Conservation (phyloP, 2,329 filamentous ascomycete genomes). For the Neodidymelliopsis sp. region DNA sequence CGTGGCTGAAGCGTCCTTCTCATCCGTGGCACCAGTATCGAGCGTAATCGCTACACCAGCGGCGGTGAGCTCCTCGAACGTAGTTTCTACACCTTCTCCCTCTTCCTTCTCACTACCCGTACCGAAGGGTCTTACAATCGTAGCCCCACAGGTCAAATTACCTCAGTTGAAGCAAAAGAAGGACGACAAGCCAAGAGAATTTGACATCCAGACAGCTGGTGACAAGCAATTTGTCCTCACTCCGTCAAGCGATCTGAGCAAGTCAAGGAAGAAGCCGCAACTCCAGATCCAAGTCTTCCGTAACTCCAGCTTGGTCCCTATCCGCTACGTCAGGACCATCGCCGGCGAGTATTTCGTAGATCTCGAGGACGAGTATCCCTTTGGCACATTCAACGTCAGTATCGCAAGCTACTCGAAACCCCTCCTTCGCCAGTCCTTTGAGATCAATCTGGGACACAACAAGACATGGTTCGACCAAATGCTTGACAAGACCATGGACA, state of each 20-base stretch:
- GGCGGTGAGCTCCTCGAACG: conserved; percentile 10
- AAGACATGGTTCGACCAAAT: conserved; percentile 38
- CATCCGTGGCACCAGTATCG: conserved; percentile 5
- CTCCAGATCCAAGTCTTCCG: conserved; percentile 60
- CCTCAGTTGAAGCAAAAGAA: conserved; percentile 21
- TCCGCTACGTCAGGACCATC: conserved; percentile 58
- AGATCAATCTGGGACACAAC: conserved; percentile 43
- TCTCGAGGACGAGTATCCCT: conserved; percentile 58
- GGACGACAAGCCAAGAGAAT: conserved; percentile 49
- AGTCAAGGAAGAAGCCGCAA: conserved; percentile 53
- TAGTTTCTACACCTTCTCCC: not conserved
- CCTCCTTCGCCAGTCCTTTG: conserved; percentile 43
- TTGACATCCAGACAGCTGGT: conserved; percentile 62
- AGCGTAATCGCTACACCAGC: not conserved
- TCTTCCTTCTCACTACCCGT: conserved; percentile 10
- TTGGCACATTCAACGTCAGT: conserved; percentile 58
- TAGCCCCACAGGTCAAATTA: conserved; percentile 24
- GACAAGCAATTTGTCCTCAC: conserved; percentile 62
- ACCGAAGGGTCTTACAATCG: conserved; percentile 20
- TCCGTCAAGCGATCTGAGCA: conserved; percentile 54
- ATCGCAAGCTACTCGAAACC: conserved; percentile 51
- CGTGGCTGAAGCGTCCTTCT: conserved; percentile 4
- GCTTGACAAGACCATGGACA: conserved; percentile 26
- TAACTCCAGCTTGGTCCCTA: conserved; percentile 52
- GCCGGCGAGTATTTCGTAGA: conserved; percentile 62